phyloP scores from a whole-genome alignment of 2,329 filamentous ascomycete genomes.

The Chrysosporium queenslandicum region DNA sequence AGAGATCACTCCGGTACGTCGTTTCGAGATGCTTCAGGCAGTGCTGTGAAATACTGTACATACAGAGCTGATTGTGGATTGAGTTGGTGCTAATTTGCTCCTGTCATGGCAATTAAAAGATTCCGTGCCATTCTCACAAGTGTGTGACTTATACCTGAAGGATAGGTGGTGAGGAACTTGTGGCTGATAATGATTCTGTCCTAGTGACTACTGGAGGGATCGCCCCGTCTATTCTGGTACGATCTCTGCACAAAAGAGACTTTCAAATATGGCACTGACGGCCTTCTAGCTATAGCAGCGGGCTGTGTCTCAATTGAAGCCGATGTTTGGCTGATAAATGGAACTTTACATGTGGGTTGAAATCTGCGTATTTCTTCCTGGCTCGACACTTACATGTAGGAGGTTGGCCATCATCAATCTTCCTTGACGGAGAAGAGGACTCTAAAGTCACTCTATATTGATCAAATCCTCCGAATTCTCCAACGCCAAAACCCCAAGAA shows the following conservation, averaged over 20 bases:
- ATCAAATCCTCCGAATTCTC: slow-evolving; percentile 49
- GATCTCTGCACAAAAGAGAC: not conserved
- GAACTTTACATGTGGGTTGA: slow-evolving; percentile 41
- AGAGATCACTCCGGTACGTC: slow-evolving; percentile 47
- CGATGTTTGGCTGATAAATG: slow-evolving; percentile 51
- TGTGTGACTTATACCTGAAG: slow-evolving; percentile 46
- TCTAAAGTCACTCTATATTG: slow-evolving; percentile 49
- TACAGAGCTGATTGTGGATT: too few species aligned
- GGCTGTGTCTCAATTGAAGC: slow-evolving; percentile 51
- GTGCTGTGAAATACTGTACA: too few species aligned
- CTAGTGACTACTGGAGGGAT: slow-evolving; percentile 50
- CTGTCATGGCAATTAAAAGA: slow-evolving; percentile 20
- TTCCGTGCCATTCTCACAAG: slow-evolving; percentile 37
- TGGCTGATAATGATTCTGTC: slow-evolving; percentile 17
- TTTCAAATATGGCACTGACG: slow-evolving; percentile 17
- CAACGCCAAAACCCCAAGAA: slow-evolving; percentile 47
- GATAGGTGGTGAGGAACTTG: slow-evolving; percentile 22
- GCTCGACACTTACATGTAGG: not conserved
- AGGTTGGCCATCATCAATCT: slow-evolving; percentile 48
- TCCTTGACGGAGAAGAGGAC: slow-evolving; percentile 46
- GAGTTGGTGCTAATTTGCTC: not conserved
- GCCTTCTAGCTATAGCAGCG: slow-evolving; percentile 41
- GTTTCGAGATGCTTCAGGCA: not conserved
- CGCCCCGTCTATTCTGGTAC: slow-evolving; percentile 39
- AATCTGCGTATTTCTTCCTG: slow-evolving; percentile 16